Percentiles rank a stretch among this genome's conserved stretches.
phyloP scores from a whole-genome alignment of 192 early-diverging fungal species.

The Coemansia sp. region DNA sequence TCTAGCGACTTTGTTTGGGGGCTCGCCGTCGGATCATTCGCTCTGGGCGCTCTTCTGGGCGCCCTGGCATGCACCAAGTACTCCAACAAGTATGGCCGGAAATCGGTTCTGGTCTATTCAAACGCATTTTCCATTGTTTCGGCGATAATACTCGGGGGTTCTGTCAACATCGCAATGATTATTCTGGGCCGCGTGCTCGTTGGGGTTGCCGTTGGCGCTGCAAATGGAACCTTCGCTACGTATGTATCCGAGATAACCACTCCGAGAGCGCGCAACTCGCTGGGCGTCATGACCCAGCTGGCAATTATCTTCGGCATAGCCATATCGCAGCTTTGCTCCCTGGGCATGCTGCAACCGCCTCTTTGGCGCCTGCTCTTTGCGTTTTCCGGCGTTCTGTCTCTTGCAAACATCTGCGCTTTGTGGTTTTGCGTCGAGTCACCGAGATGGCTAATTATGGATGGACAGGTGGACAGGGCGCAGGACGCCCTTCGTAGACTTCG shows the following conservation, averaged over 20 bases:
- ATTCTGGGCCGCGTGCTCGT: constrained; percentile 63
- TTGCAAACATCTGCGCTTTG: constrained; percentile 53
- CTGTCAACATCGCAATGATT: constrained; percentile 60
- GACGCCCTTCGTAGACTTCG: constrained; percentile 55
- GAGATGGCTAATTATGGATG: constrained; percentile 61
- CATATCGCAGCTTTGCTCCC: constrained; percentile 58
- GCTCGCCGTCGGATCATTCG: constrained; percentile 52
- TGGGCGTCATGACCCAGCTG: constrained; percentile 70
- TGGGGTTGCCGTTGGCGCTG: constrained; percentile 68
- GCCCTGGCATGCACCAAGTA: constrained; percentile 56
- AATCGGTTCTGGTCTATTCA: constrained; percentile 58
- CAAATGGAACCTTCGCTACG: constrained; percentile 55
- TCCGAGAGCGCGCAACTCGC: constrained; percentile 59
- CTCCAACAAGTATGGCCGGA: constrained; percentile 59
- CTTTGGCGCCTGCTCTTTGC: constrained; percentile 70
- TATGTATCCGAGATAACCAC: constrained; percentile 78
- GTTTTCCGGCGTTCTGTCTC: constrained; percentile 56
- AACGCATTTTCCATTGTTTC: constrained; percentile 64
- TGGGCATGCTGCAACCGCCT: constrained; percentile 57
- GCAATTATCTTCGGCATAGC: constrained; percentile 72
- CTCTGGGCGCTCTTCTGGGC: constrained; percentile 63
- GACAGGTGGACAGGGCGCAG: constrained; percentile 53
- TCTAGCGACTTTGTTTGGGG: constrained; percentile 50
- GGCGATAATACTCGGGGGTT: constrained; percentile 55
- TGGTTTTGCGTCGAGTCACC: constrained; percentile 74